A percentile compares a stretch with the other conserved stretches of the same genome.
phyloP scores from a whole-genome alignment of 2,329 filamentous ascomycete species.

The Thelonectria discophora region DNA sequence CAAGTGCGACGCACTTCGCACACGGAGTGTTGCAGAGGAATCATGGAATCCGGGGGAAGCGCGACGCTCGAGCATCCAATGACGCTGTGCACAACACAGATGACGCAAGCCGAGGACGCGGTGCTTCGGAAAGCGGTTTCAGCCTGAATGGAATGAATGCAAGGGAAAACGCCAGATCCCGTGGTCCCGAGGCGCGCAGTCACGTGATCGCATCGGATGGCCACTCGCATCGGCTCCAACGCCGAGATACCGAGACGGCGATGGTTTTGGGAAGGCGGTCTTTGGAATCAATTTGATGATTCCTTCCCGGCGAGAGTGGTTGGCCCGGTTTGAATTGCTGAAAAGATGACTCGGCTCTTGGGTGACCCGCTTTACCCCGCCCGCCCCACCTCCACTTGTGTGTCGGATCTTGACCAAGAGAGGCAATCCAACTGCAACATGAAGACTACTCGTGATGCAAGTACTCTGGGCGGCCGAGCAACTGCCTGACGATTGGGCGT shows the following conservation, averaged over 20 bases:
- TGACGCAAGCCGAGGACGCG: neutral
- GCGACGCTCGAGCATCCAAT: neutral
- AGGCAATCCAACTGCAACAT: conserved; percentile 8
- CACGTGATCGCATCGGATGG: neutral
- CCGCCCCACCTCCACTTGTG: conserved; percentile 2
- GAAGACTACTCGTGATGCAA: neutral
- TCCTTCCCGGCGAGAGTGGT: neutral
- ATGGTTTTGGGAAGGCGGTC: neutral
- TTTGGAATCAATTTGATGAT: neutral
- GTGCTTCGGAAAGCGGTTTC: no score
- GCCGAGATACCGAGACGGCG: neutral
- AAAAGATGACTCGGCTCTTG: conserved; percentile 4
- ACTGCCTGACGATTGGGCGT: neutral
- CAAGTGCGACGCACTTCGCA: neutral
- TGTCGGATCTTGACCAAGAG: conserved; percentile 8
- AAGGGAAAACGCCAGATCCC: no score
- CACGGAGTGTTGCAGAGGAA: neutral
- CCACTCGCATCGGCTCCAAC: neutral
- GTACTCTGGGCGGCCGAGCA: neutral
- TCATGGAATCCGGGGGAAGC: neutral
- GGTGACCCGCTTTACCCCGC: conserved; percentile 13
- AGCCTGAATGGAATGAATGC: no score
- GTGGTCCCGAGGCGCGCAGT: neutral
- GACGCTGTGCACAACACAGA: neutral
- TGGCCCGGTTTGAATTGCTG: conserved; percentile 2